Evolutionary conservation across 1,284 basidiomycete genomes (phyloP).

Genomic region (Cutaneotrichosporon sp.): DNA sequence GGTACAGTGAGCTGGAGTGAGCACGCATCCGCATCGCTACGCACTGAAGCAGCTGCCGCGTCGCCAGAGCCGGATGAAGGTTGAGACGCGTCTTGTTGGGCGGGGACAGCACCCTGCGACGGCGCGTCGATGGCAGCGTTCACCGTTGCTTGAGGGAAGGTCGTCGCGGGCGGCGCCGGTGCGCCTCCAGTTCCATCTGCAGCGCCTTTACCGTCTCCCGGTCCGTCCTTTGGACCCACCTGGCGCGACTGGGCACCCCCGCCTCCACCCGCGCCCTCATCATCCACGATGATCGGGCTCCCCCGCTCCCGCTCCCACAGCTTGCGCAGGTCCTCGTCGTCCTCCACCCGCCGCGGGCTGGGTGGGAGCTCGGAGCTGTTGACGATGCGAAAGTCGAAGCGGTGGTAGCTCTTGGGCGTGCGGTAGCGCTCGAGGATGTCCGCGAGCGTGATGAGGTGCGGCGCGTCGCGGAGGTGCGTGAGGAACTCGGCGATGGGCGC

Average conservation of each 20-base stretch:
- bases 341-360: neutral
- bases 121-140: no score
- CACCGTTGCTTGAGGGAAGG: no score
- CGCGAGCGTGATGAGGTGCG: constrained; percentile 38
- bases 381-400: constrained; percentile 38
- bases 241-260: no score
- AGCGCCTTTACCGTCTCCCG: no score
- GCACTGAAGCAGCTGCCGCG: neutral
- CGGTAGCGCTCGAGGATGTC: constrained; percentile 40
- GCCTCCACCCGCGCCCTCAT: neutral
- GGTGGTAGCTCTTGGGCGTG: constrained; percentile 42
- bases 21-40: neutral
- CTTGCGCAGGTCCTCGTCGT: constrained; percentile 6
- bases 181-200: no score
- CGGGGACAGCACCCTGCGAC: no score
- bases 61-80: neutral
- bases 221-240: no score
- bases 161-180: no score
- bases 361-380: constrained; percentile 37
- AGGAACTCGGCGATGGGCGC: constrained; percentile 43
- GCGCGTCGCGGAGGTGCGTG: constrained; percentile 19
- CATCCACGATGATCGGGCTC: constrained; percentile 16
- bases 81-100: no score
- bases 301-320: constrained; percentile 14
- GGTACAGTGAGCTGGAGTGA: neutral